Evolutionary conservation across 805 yeast genomes (phyloP).

Genomic region (Hagleromyces aurorensis): DNA sequence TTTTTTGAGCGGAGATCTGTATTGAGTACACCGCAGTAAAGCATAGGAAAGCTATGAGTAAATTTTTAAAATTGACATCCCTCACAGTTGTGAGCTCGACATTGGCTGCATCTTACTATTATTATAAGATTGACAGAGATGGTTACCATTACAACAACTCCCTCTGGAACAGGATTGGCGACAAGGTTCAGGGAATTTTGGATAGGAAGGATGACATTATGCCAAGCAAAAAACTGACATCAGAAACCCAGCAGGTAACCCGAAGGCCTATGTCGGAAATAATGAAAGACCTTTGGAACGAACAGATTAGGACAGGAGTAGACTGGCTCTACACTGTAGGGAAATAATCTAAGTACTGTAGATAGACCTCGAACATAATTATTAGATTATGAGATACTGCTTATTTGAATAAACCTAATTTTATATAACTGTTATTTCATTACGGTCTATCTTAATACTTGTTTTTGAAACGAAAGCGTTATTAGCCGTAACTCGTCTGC

Average conservation of each 20-base stretch:
- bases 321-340: constrained; percentile 25
- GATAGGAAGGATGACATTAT: constrained; percentile 17
- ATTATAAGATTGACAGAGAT: constrained; percentile 17
- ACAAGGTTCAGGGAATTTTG: constrained; percentile 17
- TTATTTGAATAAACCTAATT: too few species aligned
- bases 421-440: too few species aligned
- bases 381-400: too few species aligned
- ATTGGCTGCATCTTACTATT: constrained; percentile 20
- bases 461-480: too few species aligned
- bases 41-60: constrained; percentile 21
- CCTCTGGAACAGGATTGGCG: constrained; percentile 16
- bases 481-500: too few species aligned
- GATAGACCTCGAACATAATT: too few species aligned
- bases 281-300: constrained; percentile 28
- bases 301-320: constrained; percentile 20
- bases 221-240: constrained; percentile 8
- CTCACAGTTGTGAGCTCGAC: constrained; percentile 14
- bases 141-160: constrained; percentile 21
- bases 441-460: too few species aligned
- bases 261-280: constrained; percentile 21
- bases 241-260: constrained; percentile 11
- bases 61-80: constrained; percentile 17
- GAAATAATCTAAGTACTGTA: constrained; percentile 6
- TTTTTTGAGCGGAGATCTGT: too few species aligned
- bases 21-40: too few species aligned